Percentiles rank a stretch among this genome's conserved stretches.
Evolutionary conservation across 805 yeast species (phyloP).

Genomic region (Blastobotrys terrestris): DNA sequence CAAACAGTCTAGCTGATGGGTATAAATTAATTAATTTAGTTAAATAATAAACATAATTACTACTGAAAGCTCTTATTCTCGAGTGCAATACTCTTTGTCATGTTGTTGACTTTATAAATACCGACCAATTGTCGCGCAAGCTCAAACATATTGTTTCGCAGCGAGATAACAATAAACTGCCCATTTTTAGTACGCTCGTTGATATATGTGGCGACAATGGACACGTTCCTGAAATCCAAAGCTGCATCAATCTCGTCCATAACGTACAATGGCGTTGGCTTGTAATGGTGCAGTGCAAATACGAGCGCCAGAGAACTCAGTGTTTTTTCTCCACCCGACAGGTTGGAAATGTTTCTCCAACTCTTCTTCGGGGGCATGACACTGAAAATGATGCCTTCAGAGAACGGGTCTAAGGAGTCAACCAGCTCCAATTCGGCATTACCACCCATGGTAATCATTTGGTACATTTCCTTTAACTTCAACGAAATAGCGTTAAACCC

Average conservation of each 20-base stretch:
- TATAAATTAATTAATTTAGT: not conserved
- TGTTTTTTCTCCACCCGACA: conserved; percentile 98
- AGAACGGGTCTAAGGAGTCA: conserved; percentile 94
- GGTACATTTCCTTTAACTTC: conserved; percentile 93
- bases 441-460: conserved; percentile 99
- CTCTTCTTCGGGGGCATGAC: conserved; percentile 99
- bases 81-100: conserved; percentile 78
- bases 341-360: conserved; percentile 91
- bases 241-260: conserved; percentile 99
- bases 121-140: conserved; percentile 92
- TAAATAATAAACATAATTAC: not conserved
- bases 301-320: conserved; percentile 90
- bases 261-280: conserved; percentile 94
- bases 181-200: conserved; percentile 94
- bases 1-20: not conserved
- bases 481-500: conserved; percentile 84
- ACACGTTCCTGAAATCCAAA: conserved; percentile 90
- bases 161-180: conserved; percentile 90
- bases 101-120: conserved; percentile 85
- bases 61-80: conserved; percentile 41
- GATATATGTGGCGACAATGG: conserved; percentile 95
- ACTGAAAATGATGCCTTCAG: conserved; percentile 92
- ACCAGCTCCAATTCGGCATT: conserved; percentile 95
- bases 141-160: conserved; percentile 97
- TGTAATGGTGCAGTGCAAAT: conserved; percentile 91